Evolutionary conservation across 2,329 filamentous ascomycete species (phyloP).

Genomic region (Penicillium sp.): DNA sequence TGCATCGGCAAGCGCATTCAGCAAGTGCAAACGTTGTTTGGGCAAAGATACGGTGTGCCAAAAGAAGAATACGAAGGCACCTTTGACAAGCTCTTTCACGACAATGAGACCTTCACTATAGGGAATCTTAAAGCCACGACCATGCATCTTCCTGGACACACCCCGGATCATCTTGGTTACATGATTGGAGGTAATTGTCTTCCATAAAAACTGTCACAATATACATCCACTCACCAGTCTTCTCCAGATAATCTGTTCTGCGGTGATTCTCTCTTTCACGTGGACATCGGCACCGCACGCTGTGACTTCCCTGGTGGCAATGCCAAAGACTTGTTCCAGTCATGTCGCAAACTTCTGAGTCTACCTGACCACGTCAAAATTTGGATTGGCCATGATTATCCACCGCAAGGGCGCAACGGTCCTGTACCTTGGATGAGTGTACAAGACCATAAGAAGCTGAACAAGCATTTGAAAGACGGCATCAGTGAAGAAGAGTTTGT

Average conservation of each 20-base stretch:
- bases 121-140: slow-evolving; percentile 51
- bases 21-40: slow-evolving; percentile 56
- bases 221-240: background rate
- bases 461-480: slow-evolving; percentile 51
- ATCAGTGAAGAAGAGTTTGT: slow-evolving; percentile 49
- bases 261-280: slow-evolving; percentile 55
- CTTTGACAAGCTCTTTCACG: slow-evolving; percentile 57
- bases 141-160: slow-evolving; percentile 62
- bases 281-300: slow-evolving; percentile 54
- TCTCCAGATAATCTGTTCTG: slow-evolving; percentile 51
- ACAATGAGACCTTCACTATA: slow-evolving; percentile 56
- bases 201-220: too few species aligned
- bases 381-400: slow-evolving; percentile 59
- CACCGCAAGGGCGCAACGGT: slow-evolving; percentile 35
- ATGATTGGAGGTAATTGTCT: slow-evolving; percentile 47
- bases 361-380: slow-evolving; percentile 49
- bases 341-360: slow-evolving; percentile 45
- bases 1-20: slow-evolving; percentile 59
- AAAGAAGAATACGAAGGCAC: slow-evolving; percentile 46
- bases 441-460: slow-evolving; percentile 46
- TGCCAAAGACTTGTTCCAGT: slow-evolving; percentile 47
- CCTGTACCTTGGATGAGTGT: slow-evolving; percentile 49
- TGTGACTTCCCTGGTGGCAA: slow-evolving; percentile 58
- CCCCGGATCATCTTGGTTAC: slow-evolving; percentile 64
- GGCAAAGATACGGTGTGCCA: slow-evolving; percentile 50